Conservation (phyloP, 495 filamentous ascomycete species). For the Physcia stellaris region DNA sequence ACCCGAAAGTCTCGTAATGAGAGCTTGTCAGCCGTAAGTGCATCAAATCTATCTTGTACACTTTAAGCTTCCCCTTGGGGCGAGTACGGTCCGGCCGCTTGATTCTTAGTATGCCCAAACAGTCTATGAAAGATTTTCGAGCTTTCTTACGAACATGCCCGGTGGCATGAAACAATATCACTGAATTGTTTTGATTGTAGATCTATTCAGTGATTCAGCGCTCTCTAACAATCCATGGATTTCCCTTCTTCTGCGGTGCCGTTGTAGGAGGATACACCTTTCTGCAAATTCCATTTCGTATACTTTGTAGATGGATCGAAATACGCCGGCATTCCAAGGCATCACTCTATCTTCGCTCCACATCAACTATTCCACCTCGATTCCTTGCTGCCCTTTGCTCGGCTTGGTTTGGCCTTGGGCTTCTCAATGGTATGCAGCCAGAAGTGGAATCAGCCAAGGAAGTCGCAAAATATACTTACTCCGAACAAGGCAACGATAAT, state of each 20-base stretch:
- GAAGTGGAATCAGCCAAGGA: not conserved
- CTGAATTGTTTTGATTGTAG: slow-evolving; percentile 19
- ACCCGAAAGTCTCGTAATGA: not conserved
- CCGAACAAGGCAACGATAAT: not conserved
- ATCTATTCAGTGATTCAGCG: no score
- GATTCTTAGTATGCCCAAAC: not conserved
- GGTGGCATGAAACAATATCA: not conserved
- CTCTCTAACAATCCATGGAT: slow-evolving; percentile 36
- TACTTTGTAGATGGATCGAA: not conserved
- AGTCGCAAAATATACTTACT: not conserved
- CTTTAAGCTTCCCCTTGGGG: not conserved
- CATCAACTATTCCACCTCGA: slow-evolving; percentile 19
- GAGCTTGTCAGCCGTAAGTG: not conserved
- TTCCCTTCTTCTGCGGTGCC: slow-evolving; percentile 70
- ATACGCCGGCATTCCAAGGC: not conserved
- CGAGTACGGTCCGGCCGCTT: no score
- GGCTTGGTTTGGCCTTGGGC: slow-evolving; percentile 31
- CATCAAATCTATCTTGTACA: not conserved
- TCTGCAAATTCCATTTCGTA: slow-evolving; percentile 35
- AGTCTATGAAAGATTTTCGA: not conserved
- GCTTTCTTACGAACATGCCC: not conserved
- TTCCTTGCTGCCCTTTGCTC: slow-evolving; percentile 31
- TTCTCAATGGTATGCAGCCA: slow-evolving; percentile 27
- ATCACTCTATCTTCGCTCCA: not conserved
- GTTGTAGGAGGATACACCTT: slow-evolving; percentile 66